These are phyloP conservation scores for Fereydounia khargensis DNA, from an alignment of 1,284 basidiomycete genomes.

Conservation along the genomic window DNA sequence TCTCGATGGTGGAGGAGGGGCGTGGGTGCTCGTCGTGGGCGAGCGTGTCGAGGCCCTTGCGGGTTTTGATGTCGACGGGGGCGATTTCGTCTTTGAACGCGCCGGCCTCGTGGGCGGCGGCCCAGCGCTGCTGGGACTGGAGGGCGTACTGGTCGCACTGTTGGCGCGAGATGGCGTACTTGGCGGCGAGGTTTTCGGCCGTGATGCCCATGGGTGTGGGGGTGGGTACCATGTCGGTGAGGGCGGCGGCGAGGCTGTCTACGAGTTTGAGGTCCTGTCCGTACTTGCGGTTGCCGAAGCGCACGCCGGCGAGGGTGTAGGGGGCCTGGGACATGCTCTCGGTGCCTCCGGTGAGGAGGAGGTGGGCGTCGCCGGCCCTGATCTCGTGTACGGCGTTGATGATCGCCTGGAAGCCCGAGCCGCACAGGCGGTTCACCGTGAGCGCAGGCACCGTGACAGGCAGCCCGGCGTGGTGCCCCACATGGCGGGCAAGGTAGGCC, in stretches of 20 bases:
- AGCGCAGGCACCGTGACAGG: conserved; percentile 62
- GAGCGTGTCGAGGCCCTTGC: conserved; percentile 48
- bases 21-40: conserved; percentile 63
- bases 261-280: conserved; percentile 64
- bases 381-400: conserved; percentile 90
- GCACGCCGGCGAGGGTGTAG: conserved; percentile 60
- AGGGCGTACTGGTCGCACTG: conserved; percentile 68
- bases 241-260: conserved; percentile 62
- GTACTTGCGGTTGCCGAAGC: conserved; percentile 57
- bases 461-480: conserved; percentile 78
- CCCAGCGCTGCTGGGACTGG: conserved; percentile 58
- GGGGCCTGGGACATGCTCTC: conserved; percentile 95
- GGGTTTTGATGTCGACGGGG: conserved; percentile 56
- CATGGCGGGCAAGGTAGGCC: conserved; percentile 92
- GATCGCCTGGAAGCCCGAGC: conserved; percentile 90
- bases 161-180: conserved; percentile 79
- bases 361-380: conserved; percentile 76
- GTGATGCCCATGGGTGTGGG: conserved; percentile 67
- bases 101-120: conserved; percentile 59
- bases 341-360: conserved; percentile 92
- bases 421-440: conserved; percentile 77
- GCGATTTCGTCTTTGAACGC: conserved; percentile 59
- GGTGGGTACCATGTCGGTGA: conserved; percentile 62
- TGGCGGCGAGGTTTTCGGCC: conserved; percentile 81
- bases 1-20: conserved; percentile 83